Evolutionary conservation across 108 stramenopile genomes (phyloP).

Genomic region (Aurantiochytrium sp.): DNA sequence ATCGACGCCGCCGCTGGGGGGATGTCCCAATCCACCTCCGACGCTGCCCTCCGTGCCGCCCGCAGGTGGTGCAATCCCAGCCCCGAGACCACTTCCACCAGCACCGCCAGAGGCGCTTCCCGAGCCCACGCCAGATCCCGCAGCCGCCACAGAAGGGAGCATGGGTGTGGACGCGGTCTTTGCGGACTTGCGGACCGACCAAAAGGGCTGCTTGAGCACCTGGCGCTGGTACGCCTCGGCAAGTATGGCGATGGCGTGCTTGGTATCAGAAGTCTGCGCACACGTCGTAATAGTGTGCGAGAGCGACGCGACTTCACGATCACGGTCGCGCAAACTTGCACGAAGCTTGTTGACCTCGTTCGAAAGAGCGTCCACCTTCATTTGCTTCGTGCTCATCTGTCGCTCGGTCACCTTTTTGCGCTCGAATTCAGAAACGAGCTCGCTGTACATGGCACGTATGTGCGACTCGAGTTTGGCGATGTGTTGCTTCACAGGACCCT

Average conservation of each 20-base stretch:
- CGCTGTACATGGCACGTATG: conserved; percentile 51
- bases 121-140: neutral
- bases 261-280: conserved; percentile 24
- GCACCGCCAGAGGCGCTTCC: too few relatives aligned
- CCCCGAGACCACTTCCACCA: too few relatives aligned
- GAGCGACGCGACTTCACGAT: conserved; percentile 32
- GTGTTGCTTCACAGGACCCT: conserved; percentile 47
- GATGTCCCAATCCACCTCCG: neutral
- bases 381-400: conserved; percentile 34
- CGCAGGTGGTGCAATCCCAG: neutral
- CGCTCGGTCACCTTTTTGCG: conserved; percentile 40
- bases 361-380: conserved; percentile 31
- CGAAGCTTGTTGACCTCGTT: conserved; percentile 39
- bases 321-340: conserved; percentile 29
- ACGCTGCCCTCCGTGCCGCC: neutral
- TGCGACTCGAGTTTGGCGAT: conserved; percentile 50
- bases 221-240: conserved; percentile 32
- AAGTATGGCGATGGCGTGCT: conserved; percentile 41
- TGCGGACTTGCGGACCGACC: neutral
- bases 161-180: neutral
- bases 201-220: conserved; percentile 20
- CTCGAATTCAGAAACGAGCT: conserved; percentile 46
- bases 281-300: conserved; percentile 35
- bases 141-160: neutral
- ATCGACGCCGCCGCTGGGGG: neutral